Evolutionary conservation across 2,329 filamentous ascomycete genomes (phyloP), one percentile per base, ranked within the genome.

Genomic region (Plectosphaerella cucumerina): DNA sequence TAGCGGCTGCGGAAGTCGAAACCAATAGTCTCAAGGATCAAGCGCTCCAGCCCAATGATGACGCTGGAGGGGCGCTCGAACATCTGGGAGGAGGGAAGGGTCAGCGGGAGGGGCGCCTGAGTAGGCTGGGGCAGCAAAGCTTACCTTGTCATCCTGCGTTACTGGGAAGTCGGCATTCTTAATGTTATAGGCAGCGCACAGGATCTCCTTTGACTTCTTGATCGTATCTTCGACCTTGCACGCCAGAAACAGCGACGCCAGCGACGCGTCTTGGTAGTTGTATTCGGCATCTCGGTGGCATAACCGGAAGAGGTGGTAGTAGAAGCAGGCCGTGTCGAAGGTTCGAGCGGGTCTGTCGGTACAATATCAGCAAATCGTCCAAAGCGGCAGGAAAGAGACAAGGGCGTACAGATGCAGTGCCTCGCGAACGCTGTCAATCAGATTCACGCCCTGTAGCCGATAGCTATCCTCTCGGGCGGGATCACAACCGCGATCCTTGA

Each of bases 181-280:
- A 35, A 96, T 73, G 63, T 96, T 97, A 70, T 93, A 90, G 21
- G 90, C 87, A 1, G 92, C 91, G 52, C 90, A 95, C 15, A 97
- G 76, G 54, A 99, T 95, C 56, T 99, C 94, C 52, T 83, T 85
- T 4, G 90, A 96, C 74, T 97, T 97, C 72, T 99, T 99, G 58
- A 97, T 81, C 1, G 94, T 99, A 68, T 99, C 94, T 69, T 99
- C 94, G 44, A 95, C 91, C 73, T 99, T 99, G 76, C 93, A 97
- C 3, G 92, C 92, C 3, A 92, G 89, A 63, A 97, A 93, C 9
- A 99, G 75, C 21, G 90, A 87, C 1, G 94, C 90, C 6, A 94
- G 82, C 0, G 93, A 90, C 2, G 90, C 92, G 65, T 97, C 93
- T 67, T 90, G 70, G 57, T 85, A 91, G 66, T 88, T 89, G 69